Conservation (phyloP, 1,139 yeast species). For the Yamadazyma friedrichii region DNA sequence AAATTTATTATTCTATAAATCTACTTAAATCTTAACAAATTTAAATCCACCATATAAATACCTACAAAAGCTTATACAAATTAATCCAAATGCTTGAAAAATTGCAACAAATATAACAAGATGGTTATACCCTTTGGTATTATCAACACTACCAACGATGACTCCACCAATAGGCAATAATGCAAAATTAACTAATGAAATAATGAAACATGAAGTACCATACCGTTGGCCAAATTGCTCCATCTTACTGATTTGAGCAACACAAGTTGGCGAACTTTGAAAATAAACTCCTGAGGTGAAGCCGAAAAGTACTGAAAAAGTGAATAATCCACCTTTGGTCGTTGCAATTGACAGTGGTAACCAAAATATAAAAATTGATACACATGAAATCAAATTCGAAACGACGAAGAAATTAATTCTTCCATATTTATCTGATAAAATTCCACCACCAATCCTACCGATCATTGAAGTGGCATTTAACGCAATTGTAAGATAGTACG, state of each 20-base stretch:
- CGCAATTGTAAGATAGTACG: slow-evolving; percentile 26
- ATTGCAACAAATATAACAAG: slow-evolving; percentile 25
- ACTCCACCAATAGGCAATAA: slow-evolving; percentile 36
- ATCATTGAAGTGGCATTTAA: slow-evolving; percentile 29
- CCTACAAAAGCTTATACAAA: slow-evolving; percentile 20
- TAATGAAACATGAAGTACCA: slow-evolving; percentile 25
- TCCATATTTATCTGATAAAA: slow-evolving; percentile 31
- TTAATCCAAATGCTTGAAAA: slow-evolving; percentile 21
- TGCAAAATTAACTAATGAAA: slow-evolving; percentile 21
- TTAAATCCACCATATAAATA: slow-evolving; percentile 22
- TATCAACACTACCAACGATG: slow-evolving; percentile 16
- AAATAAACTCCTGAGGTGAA: slow-evolving; percentile 25
- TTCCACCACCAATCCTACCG: slow-evolving; percentile 30
- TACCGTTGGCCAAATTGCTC: slow-evolving; percentile 27
- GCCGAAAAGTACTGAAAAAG: slow-evolving; percentile 28
- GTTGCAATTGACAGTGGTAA: slow-evolving; percentile 27
- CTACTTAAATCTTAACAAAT: slow-evolving; percentile 11
- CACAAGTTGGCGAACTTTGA: slow-evolving; percentile 33
- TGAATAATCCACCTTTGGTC: slow-evolving; percentile 24
- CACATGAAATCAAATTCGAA: slow-evolving; percentile 19
- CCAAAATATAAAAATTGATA: slow-evolving; percentile 27
- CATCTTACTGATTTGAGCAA: slow-evolving; percentile 27
- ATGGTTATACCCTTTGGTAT: slow-evolving; percentile 21
- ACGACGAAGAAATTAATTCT: slow-evolving; percentile 28
- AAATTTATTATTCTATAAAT: too few relatives aligned